Evolutionary conservation across 2,329 filamentous ascomycete genomes (phyloP), one percentile per base, ranked within the genome.

Genomic region (Lasiodiplodia citricola): DNA sequence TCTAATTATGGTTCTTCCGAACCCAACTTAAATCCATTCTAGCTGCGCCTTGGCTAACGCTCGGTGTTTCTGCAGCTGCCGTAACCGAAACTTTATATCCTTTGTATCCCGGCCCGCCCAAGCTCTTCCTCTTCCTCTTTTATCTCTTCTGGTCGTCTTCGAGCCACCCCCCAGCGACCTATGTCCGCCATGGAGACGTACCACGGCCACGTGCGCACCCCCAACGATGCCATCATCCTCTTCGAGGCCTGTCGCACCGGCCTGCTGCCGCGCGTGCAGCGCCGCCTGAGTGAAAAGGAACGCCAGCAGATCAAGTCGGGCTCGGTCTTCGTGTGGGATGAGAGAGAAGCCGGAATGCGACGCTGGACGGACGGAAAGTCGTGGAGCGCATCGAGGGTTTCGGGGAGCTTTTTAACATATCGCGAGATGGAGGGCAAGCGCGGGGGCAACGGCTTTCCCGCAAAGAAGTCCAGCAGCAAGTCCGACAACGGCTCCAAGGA

Each of bases 281-380:
- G 96, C 73, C 88, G 96, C 75, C 83, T 97, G 70, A 98, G 96
- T 2, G 96, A 99, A 81, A 98, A 98, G 83, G 96, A 99, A 83
- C 89, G 96, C 70, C 94, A 97, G 78, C 93, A 93, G 4, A 99
- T 99, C 79, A 91, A 93, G 76, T 97, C 95, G 0, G 96, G 96
- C 54, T 99, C 96, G 0, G 95, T 99, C 3, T 99, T 98, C 76
- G 96, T 99, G n/a, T 99, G 96, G 96, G 96, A 99, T 80, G 96
- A 99, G 84, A 87, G 95, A 74, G 96, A 99, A 84, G 96, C 96
- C 13, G 96, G 96, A 73, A 99, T 99, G 96, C 88, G 96, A 76
- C 87, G 96, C 80, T 99, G 96, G 96, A 99, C 96, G 0, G 96
- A 99, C 75, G 96, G 96, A 68, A 99, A 99, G 80, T 98, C 95